Evolutionary conservation across 805 yeast genomes (phyloP).

Genomic region (Candida odintsovae): DNA sequence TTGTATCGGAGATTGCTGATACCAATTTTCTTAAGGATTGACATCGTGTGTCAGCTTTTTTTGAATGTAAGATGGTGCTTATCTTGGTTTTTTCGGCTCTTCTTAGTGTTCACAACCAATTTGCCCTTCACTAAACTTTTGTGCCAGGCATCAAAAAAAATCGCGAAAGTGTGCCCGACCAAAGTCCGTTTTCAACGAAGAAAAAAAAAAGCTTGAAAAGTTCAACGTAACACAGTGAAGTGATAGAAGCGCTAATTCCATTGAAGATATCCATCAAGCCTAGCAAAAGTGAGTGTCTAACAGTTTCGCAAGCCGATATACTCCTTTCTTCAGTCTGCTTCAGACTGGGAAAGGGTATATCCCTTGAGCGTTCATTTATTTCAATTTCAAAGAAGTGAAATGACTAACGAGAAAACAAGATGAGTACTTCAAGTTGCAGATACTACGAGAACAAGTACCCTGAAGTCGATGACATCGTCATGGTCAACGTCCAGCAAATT

Average conservation of each 20-base stretch:
- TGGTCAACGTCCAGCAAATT: slow-evolving; percentile 97
- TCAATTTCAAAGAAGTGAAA: too few relatives aligned
- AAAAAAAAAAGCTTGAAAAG: not conserved
- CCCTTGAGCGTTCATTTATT: not conserved
- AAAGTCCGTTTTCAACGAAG: not conserved
- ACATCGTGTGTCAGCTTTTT: not conserved
- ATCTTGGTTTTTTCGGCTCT: too few relatives aligned
- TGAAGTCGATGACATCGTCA: slow-evolving; percentile 97
- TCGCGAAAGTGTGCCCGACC: not conserved
- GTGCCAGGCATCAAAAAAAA: not conserved
- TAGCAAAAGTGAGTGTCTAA: not conserved
- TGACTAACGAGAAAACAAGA: slow-evolving; percentile 19
- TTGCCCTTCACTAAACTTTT: too few relatives aligned
- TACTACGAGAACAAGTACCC: slow-evolving; percentile 98
- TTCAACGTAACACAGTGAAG: not conserved
- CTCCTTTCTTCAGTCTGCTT: not conserved
- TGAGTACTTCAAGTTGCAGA: slow-evolving; percentile 90
- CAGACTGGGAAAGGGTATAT: not conserved
- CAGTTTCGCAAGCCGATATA: not conserved
- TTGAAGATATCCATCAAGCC: not conserved
- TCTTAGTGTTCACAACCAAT: too few relatives aligned
- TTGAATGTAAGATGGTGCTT: too few relatives aligned
- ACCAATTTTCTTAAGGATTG: not conserved
- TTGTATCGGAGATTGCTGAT: not conserved
- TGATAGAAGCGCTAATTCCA: too few relatives aligned